Conservation (phyloP, 495 filamentous ascomycete genomes). For the Hypoxylon rickii region DNA sequence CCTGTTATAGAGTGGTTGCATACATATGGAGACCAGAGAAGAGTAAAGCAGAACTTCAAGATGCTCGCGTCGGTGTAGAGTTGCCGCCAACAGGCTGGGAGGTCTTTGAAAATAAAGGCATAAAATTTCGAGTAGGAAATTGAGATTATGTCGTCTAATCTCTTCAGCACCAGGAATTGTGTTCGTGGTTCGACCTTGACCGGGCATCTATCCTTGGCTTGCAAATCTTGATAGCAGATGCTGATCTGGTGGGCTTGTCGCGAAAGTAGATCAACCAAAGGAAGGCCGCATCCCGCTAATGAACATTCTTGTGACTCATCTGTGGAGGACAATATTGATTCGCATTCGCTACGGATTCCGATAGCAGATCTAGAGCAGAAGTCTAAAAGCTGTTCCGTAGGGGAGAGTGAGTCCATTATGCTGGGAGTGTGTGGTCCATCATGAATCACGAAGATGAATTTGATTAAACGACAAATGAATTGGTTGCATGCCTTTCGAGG, state of each 20-base stretch:
- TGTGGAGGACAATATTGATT: conserved; percentile 13
- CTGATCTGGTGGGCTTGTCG: conserved; percentile 42
- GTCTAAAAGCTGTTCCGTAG: conserved; percentile 29
- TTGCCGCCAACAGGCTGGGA: conserved; percentile 73
- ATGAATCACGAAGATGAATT: too few relatives aligned
- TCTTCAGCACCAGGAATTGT: conserved; percentile 22
- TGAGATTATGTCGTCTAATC: conserved; percentile 50
- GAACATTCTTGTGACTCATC: conserved; percentile 1
- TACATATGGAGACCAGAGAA: conserved; percentile 40
- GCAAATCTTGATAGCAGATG: conserved; percentile 14
- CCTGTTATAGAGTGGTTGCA: conserved; percentile 20
- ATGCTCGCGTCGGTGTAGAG: conserved; percentile 80
- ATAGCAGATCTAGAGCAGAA: conserved; percentile 26
- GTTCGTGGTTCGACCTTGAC: conserved; percentile 1
- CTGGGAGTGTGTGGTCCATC: neutral
- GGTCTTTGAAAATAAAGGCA: conserved; percentile 74
- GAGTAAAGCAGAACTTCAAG: conserved; percentile 58
- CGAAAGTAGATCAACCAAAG: conserved; percentile 43
- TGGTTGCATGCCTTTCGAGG: too few relatives aligned
- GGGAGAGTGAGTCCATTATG: conserved; percentile 20
- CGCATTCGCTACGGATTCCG: conserved; percentile 38
- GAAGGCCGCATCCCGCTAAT: conserved; percentile 41
- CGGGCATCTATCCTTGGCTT: neutral
- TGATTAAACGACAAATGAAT: too few relatives aligned
- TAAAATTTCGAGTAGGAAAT: conserved; percentile 66